Evolutionary conservation across 345 rosid genomes (phyloP).

Genomic region (Mallotus nudiflorus): DNA sequence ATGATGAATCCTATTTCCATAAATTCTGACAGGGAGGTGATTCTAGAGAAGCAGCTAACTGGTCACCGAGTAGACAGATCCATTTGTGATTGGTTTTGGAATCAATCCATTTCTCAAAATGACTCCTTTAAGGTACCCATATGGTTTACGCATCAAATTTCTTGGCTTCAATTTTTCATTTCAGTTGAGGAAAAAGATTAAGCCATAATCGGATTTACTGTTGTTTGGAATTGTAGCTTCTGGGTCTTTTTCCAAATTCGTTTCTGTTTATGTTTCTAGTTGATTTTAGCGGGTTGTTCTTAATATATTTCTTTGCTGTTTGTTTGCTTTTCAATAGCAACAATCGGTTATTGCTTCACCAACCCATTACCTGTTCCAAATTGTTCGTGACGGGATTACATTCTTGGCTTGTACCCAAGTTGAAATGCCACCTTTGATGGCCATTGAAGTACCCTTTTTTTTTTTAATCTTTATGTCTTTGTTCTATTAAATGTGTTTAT

Average conservation of each 20-base stretch:
- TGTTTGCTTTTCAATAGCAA: constrained; percentile 39
- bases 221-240: background rate
- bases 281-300: background rate
- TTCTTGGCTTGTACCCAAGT: constrained; percentile 95
- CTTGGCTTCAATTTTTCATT: background rate
- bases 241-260: constrained; percentile 17
- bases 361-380: constrained; percentile 89
- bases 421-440: constrained; percentile 98
- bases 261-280: background rate
- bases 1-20: background rate
- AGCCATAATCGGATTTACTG: background rate
- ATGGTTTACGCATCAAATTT: background rate
- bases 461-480: constrained; percentile 4
- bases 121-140: constrained; percentile 69
- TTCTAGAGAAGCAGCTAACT: constrained; percentile 95
- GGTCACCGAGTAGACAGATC: constrained; percentile 94
- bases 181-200: too few relatives aligned
- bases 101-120: constrained; percentile 64
- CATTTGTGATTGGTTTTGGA: constrained; percentile 96
- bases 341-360: constrained; percentile 92
- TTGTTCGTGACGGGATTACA: constrained; percentile 83
- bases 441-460: constrained; percentile 74
- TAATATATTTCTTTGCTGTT: background rate
- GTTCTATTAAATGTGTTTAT: background rate
- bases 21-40: constrained; percentile 66